Evolutionary conservation across 2,329 filamentous ascomycete species (phyloP).

Genomic region (Malbranchea zuffiana): DNA sequence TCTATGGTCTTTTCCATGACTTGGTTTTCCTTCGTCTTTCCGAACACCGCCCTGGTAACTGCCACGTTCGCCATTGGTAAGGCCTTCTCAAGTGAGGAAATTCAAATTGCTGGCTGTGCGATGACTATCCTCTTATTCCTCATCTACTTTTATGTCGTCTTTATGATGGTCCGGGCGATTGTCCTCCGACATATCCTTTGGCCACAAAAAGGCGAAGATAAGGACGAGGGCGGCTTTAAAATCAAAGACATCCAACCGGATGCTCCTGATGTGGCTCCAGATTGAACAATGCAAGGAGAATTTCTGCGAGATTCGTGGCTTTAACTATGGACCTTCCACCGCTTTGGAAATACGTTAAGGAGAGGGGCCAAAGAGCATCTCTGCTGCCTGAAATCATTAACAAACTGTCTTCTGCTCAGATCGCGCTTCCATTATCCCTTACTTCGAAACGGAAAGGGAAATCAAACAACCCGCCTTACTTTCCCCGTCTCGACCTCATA

Average conservation of each 20-base stretch:
- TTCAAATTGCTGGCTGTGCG: slow-evolving; percentile 57
- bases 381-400: not conserved
- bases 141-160: slow-evolving; percentile 58
- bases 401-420: not conserved
- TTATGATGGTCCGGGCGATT: slow-evolving; percentile 60
- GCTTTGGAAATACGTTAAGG: too few species aligned
- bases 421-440: not conserved
- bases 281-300: not conserved
- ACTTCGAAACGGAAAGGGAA: not conserved
- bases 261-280: not conserved
- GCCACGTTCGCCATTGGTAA: slow-evolving; percentile 61
- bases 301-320: too few species aligned
- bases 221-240: slow-evolving; percentile 50
- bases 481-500: slow-evolving; percentile 68
- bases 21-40: slow-evolving; percentile 76
- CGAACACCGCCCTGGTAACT: slow-evolving; percentile 62
- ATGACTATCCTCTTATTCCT: slow-evolving; percentile 56
- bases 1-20: slow-evolving; percentile 70
- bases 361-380: not conserved
- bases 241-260: slow-evolving; percentile 23
- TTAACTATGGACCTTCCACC: too few species aligned
- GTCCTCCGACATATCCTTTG: slow-evolving; percentile 58
- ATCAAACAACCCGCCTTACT: slow-evolving; percentile 40
- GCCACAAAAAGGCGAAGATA: slow-evolving; percentile 60
- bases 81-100: slow-evolving; percentile 48